Evolutionary conservation across 2,329 filamentous ascomycete species (phyloP), one percentile per base, ranked within the genome.

Genomic region (Westerdykella ornata): DNA sequence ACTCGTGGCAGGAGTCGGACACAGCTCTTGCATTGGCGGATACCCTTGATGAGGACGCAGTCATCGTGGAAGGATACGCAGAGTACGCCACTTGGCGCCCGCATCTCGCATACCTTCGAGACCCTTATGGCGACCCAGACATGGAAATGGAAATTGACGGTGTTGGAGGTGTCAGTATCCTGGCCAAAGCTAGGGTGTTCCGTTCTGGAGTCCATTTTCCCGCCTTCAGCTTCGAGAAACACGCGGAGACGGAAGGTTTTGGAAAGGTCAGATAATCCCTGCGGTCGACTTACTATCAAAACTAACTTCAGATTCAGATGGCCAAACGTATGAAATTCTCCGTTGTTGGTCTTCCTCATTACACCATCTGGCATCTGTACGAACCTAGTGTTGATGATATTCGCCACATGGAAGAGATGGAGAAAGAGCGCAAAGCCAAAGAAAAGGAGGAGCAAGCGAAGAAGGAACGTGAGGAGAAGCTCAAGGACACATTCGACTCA

Each of bases 71-170:
- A 68, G 92, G 92, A 14, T 98, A 98, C 62, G 92, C 92, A 45
- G 92, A 98, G 70, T 98, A 98, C 65, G 92, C 92, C 15, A 98
- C 92, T 1, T 98, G 92, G 92, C 78, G 92, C 51, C 92, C 92
- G 32, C 92, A 98, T 75, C 75, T 98, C 59, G 92, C 92, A 32
- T 98, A 98, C 63, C 78, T 98, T 6, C 84, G 92, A 45, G 92
- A 98, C 62, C 92, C 92, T 2, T 97, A 94, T 58, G 92, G 92
- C 30, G 92, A 98, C 61, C 90, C 90, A 15, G 92, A 98, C 62
- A 96, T 97, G 84, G 92, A 98, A 65, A 97, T 98, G 92, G 92
- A 98, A 59, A 90, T 98, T 55, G 92, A 98, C 56, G 92, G 92
- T 52, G 89, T 98, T 35, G 90, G 92, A 38, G 92, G 92, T 69